These are phyloP conservation scores for Fraxinus angustifolia DNA, from an alignment of 305 asterid species.

Conservation along the genomic window DNA sequence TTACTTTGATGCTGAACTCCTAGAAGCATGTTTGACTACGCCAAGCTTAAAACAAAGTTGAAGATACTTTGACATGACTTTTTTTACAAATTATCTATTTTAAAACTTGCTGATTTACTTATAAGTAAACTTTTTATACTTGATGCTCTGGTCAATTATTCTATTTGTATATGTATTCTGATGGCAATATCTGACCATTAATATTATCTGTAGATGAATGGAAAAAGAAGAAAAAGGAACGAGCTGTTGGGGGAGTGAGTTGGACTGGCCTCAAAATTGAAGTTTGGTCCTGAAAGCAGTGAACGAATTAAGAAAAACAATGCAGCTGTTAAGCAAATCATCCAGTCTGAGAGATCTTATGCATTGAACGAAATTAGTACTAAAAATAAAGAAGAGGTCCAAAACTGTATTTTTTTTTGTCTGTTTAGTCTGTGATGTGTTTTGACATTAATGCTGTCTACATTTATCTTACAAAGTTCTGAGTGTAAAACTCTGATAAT, in stretches of 20 bases:
- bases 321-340: no score
- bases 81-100: background rate
- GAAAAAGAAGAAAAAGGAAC: slow-evolving; percentile 72
- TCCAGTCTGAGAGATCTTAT: no score
- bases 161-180: background rate
- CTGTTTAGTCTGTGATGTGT: no score
- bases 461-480: background rate
- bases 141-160: background rate
- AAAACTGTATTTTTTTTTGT: no score
- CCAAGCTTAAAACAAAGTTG: background rate
- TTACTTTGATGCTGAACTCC: background rate
- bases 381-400: no score
- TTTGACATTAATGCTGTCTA: background rate
- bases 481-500: slow-evolving; percentile 1
- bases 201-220: slow-evolving; percentile 62
- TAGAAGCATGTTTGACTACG: background rate
- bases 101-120: no score
- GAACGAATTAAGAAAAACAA: no score
- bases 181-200: slow-evolving; percentile 15
- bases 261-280: slow-evolving; percentile 45
- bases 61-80: background rate
- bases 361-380: no score
- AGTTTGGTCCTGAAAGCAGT: slow-evolving; percentile 19
- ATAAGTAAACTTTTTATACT: background rate
- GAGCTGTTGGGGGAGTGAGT: slow-evolving; percentile 43